Conservation (phyloP, 2,329 filamentous ascomycete genomes). For the Dactylellina haptotyla region DNA sequence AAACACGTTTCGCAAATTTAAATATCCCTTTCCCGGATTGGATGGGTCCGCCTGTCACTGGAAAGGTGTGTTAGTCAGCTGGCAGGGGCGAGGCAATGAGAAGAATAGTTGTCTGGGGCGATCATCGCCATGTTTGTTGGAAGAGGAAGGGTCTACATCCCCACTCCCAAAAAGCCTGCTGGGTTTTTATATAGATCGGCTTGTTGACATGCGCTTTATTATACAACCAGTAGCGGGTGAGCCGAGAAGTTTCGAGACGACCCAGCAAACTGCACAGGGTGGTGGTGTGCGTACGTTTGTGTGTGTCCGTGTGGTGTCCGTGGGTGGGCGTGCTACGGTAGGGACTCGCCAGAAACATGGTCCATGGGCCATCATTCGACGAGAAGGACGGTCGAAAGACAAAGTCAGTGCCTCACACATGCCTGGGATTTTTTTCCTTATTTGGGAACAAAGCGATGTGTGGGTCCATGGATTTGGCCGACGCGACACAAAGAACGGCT, state of each 20-base stretch:
- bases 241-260: too few species aligned
- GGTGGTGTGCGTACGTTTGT: too few species aligned
- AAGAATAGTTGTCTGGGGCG: neutral
- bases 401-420: neutral
- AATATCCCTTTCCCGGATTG: conserved; percentile 3
- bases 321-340: too few species aligned
- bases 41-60: conserved; percentile 18
- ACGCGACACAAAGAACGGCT: neutral
- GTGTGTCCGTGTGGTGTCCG: too few species aligned
- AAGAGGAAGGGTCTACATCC: conserved; percentile 9
- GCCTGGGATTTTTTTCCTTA: conserved; percentile 21
- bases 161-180: neutral
- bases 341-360: too few species aligned
- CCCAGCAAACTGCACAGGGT: too few species aligned
- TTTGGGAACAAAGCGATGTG: conserved; percentile 20
- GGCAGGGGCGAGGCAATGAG: neutral
- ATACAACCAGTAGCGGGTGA: too few species aligned
- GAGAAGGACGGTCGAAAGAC: neutral
- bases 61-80: conserved; percentile 24
- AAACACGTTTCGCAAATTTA: conserved; percentile 47
- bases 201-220: too few species aligned
- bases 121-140: conserved; percentile 3
- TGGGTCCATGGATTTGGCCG: conserved; percentile 32
- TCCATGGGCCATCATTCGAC: too few species aligned
- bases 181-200: too few species aligned